A percentile compares a stretch with the other conserved stretches of the same genome.
Evolutionary conservation across 176 grass and related monocot species (phyloP).

Genomic region (Cenchrus americanus): DNA sequence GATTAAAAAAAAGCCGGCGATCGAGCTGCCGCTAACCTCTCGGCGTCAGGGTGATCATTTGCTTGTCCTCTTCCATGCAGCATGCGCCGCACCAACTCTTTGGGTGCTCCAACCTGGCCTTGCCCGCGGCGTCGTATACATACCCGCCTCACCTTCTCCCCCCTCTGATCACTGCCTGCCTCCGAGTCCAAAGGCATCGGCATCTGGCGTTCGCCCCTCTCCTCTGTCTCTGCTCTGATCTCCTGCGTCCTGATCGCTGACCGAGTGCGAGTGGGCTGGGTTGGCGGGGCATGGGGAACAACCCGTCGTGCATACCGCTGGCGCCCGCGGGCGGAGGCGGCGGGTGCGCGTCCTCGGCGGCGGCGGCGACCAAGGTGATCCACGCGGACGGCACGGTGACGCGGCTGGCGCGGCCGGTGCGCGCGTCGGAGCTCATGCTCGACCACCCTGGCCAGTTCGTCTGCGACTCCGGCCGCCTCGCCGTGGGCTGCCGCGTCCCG

Average conservation of each 20-base stretch:
- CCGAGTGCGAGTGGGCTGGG: not conserved
- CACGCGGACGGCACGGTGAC: constrained; percentile 56
- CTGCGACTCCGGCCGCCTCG: constrained; percentile 60
- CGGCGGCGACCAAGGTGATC: constrained; percentile 61
- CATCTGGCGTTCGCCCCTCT: not conserved
- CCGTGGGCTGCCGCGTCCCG: constrained; percentile 69
- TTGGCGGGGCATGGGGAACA: constrained; percentile 59
- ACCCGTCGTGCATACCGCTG: constrained; percentile 50
- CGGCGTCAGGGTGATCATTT: constrained; percentile 46
- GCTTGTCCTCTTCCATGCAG: constrained; percentile 62
- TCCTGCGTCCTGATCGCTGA: not conserved
- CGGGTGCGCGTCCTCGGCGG: not conserved
- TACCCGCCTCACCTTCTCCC: not conserved
- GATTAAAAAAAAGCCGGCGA: not conserved
- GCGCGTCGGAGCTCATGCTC: constrained; percentile 63
- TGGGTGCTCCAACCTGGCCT: constrained; percentile 13
- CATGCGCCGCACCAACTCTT: constrained; percentile 48
- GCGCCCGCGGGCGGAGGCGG: not conserved
- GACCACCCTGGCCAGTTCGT: constrained; percentile 83
- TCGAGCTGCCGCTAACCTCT: constrained; percentile 39
- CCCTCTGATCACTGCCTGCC: not conserved
- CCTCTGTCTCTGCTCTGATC: not conserved
- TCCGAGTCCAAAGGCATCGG: too few species aligned
- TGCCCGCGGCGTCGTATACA: constrained; percentile 10
- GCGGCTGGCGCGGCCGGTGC: constrained; percentile 44